phyloP scores from a whole-genome alignment of 805 yeast species.

The Novakomyces olei region DNA sequence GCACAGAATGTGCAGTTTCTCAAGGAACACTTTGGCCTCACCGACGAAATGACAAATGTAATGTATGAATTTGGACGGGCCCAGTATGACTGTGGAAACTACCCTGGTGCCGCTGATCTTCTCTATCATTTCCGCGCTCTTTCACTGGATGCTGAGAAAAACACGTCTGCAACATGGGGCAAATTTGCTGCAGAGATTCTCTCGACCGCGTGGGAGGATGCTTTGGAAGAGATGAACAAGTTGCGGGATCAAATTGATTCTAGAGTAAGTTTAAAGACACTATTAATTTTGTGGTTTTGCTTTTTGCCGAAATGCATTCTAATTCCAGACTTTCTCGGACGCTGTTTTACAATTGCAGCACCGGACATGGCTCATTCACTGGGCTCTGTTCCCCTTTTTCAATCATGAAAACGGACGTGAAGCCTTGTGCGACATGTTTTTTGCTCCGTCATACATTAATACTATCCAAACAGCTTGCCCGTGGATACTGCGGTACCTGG shows the following conservation, averaged over 20 bases:
- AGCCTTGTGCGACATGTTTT: conserved; percentile 32
- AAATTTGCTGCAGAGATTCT: conserved; percentile 39
- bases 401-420: conserved; percentile 30
- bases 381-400: conserved; percentile 44
- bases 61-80: conserved; percentile 38
- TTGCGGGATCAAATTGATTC: conserved; percentile 38
- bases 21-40: conserved; percentile 23
- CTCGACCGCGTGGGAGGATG: conserved; percentile 29
- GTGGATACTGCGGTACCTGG: conserved; percentile 44
- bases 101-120: conserved; percentile 35
- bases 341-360: conserved; percentile 38
- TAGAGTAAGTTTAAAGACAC: too few relatives aligned
- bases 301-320: too few relatives aligned
- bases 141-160: conserved; percentile 28
- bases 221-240: conserved; percentile 30
- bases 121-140: conserved; percentile 34
- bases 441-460: conserved; percentile 36
- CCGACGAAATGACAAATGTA: conserved; percentile 23
- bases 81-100: conserved; percentile 42
- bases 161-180: conserved; percentile 45
- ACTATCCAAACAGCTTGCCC: conserved; percentile 53
- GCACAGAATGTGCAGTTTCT: conserved; percentile 28
- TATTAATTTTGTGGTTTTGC: too few relatives aligned
- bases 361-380: conserved; percentile 48
- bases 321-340: conserved; percentile 29